Conservation (phyloP, 2,329 filamentous ascomycete species). For the Grosmannia serpens region DNA sequence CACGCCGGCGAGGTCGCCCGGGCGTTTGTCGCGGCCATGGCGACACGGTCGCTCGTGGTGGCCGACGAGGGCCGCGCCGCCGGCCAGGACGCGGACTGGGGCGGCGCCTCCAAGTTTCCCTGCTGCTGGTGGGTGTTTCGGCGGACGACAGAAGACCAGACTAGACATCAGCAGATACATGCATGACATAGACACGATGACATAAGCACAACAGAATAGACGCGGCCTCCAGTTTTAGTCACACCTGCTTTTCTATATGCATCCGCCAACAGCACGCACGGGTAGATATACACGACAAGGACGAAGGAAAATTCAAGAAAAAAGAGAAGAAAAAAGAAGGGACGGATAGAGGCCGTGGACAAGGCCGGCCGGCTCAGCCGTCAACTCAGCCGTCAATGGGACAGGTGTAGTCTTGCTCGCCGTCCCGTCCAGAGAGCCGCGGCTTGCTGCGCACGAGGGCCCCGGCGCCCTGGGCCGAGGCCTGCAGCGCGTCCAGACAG, state of each 20-base stretch:
- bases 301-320: too few species aligned
- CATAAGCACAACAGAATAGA: too few species aligned
- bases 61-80: conserved; percentile 51
- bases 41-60: conserved; percentile 36
- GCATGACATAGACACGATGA: neutral
- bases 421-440: too few species aligned
- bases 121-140: conserved; percentile 12
- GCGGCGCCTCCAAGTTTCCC: conserved; percentile 19
- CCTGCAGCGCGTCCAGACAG: conserved; percentile 52
- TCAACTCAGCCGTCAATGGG: conserved; percentile 44
- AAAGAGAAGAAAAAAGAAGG: too few species aligned
- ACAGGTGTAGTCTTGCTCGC: conserved; percentile 40
- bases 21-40: conserved; percentile 54
- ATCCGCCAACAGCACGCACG: too few species aligned
- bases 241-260: too few species aligned
- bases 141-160: neutral
- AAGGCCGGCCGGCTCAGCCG: too few species aligned
- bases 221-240: too few species aligned
- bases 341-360: too few species aligned
- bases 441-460: too few species aligned
- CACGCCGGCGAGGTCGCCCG: conserved; percentile 50
- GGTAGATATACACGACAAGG: too few species aligned
- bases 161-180: neutral
- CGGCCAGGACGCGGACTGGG: conserved; percentile 63
- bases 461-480: conserved; percentile 20